Evolutionary conservation across 2,329 filamentous ascomycete species (phyloP).

Genomic region (Fusarium austroafricanum): DNA sequence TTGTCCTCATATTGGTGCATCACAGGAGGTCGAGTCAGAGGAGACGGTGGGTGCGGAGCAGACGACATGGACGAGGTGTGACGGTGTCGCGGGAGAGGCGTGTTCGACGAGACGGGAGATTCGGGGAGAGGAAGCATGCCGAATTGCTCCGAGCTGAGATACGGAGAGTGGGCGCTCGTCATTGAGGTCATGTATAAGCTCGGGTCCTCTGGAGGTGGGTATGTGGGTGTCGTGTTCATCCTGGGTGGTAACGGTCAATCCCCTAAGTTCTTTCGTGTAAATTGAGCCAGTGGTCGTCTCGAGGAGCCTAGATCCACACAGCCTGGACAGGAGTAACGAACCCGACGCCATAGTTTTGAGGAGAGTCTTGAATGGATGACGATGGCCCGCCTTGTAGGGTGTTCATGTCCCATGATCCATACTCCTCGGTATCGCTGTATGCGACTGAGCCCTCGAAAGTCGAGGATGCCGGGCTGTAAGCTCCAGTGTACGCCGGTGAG

Average conservation of each 20-base stretch:
- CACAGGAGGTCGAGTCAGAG: conserved; percentile 50
- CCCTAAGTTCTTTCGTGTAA: conserved; percentile 56
- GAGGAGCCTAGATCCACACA: conserved; percentile 67
- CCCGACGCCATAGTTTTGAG: conserved; percentile 61
- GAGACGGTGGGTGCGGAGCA: conserved; percentile 51
- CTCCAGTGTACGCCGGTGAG: conserved; percentile 68
- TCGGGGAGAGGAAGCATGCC: conserved; percentile 60
- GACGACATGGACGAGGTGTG: conserved; percentile 52
- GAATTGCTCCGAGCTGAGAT: conserved; percentile 57
- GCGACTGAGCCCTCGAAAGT: conserved; percentile 71
- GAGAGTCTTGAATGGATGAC: conserved; percentile 58
- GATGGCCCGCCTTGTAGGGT: conserved; percentile 58
- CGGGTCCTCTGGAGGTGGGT: conserved; percentile 58
- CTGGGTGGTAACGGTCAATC: conserved; percentile 68
- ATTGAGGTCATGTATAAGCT: conserved; percentile 52
- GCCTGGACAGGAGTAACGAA: conserved; percentile 73
- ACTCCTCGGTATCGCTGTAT: conserved; percentile 73
- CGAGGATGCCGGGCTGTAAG: conserved; percentile 72
- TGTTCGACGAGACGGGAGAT: conserved; percentile 55
- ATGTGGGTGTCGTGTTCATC: conserved; percentile 60
- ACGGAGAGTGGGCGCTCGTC: conserved; percentile 58
- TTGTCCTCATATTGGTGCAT: conserved; percentile 50
- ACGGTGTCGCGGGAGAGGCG: conserved; percentile 54
- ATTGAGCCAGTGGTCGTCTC: conserved; percentile 55
- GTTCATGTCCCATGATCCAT: conserved; percentile 60